These are phyloP conservation scores for Pezicula carpinea DNA, from an alignment of 2,329 filamentous ascomycete genomes.

Conservation along the genomic window DNA sequence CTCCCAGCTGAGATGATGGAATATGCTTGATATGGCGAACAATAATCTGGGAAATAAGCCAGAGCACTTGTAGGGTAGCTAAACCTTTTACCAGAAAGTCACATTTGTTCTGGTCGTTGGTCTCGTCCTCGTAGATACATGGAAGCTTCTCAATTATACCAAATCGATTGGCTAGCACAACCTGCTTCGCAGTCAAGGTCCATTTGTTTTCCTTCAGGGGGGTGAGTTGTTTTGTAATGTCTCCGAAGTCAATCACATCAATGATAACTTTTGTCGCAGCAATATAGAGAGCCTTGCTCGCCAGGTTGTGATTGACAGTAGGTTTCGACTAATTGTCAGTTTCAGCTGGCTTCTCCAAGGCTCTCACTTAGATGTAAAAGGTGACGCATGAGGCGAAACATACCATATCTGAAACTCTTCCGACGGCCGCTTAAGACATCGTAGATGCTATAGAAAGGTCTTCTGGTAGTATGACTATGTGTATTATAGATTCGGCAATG, in stretches of 20 bases:
- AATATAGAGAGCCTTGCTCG: background rate
- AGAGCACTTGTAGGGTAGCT: background rate
- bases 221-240: background rate
- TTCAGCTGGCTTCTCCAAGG: background rate
- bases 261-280: background rate
- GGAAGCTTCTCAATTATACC: background rate
- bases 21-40: background rate
- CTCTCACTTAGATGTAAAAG: background rate
- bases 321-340: background rate
- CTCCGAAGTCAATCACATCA: background rate
- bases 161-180: background rate
- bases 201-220: background rate
- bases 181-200: background rate
- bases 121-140: background rate
- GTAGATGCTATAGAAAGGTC: too few species aligned
- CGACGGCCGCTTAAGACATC: background rate
- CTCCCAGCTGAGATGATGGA: background rate
- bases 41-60: background rate
- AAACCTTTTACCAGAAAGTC: background rate
- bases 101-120: background rate
- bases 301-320: background rate
- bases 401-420: background rate
- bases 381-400: background rate
- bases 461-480: too few species aligned
- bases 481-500: too few species aligned